Conservation (phyloP, 768 basidiomycete genomes). For the Crucibulum laeve region DNA sequence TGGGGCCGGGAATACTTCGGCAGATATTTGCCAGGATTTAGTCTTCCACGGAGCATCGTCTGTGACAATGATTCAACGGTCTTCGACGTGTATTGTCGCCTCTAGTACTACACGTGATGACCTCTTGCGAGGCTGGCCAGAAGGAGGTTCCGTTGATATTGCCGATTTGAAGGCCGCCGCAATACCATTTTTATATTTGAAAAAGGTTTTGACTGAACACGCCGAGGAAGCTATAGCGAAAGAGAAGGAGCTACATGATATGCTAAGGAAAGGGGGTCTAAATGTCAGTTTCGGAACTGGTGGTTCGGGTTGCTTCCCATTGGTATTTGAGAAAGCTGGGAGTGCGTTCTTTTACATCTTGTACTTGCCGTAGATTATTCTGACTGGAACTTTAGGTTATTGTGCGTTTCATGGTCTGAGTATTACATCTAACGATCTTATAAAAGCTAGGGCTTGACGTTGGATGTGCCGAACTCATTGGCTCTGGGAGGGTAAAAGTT, state of each 20-base stretch:
- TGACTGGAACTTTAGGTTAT: slow-evolving; percentile 6
- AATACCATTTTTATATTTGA: slow-evolving; percentile 18
- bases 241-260: slow-evolving; percentile 28
- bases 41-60: slow-evolving; percentile 21
- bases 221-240: slow-evolving; percentile 17
- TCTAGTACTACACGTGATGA: slow-evolving; percentile 1
- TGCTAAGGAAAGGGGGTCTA: slow-evolving; percentile 29
- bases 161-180: slow-evolving; percentile 19
- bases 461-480: slow-evolving; percentile 48
- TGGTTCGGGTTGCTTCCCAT: slow-evolving; percentile 21
- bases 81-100: slow-evolving; percentile 28
- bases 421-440: not conserved
- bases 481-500: slow-evolving; percentile 51
- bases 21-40: slow-evolving; percentile 35
- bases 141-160: slow-evolving; percentile 12
- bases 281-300: slow-evolving; percentile 28
- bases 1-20: slow-evolving; percentile 35
- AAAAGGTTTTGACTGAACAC: slow-evolving; percentile 10
- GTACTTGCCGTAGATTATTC: not conserved
- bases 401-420: slow-evolving; percentile 6
- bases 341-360: slow-evolving; percentile 16
- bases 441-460: slow-evolving; percentile 30
- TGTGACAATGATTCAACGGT: slow-evolving; percentile 40
- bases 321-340: slow-evolving; percentile 24
- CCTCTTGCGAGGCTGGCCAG: slow-evolving; percentile 13